Evolutionary conservation across 768 basidiomycete species (phyloP).

Genomic region (Coprinellus micaceus): DNA sequence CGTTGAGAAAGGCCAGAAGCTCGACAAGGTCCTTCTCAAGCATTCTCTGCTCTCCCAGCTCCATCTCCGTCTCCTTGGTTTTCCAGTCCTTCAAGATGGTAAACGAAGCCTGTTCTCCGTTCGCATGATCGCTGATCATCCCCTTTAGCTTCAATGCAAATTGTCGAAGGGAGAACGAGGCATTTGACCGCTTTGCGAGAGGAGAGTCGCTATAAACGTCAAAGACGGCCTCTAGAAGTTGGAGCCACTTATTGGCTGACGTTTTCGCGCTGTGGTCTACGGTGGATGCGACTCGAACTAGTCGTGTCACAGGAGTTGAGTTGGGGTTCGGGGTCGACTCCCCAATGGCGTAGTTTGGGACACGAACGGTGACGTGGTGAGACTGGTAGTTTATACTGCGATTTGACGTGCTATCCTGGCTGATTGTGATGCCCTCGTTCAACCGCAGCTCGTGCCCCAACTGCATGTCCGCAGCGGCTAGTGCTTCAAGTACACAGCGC

Average conservation of each 20-base stretch:
- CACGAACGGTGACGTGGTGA: slow-evolving; percentile 7
- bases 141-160: not conserved
- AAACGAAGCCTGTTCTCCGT: not conserved
- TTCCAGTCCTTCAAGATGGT: not conserved
- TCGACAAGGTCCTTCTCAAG: not conserved
- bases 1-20: slow-evolving; percentile 3
- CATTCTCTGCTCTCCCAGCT: not conserved
- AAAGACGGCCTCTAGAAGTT: not conserved
- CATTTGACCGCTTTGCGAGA: not conserved
- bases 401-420: slow-evolving; percentile 12
- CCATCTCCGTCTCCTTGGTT: not conserved
- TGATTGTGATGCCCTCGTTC: slow-evolving; percentile 6
- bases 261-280: not conserved
- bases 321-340: not conserved
- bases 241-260: not conserved
- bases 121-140: not conserved
- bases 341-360: slow-evolving; percentile 4
- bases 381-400: slow-evolving; percentile 11
- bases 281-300: not conserved
- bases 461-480: not conserved
- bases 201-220: not conserved
- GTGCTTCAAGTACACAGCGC: not conserved
- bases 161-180: not conserved
- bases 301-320: not conserved
- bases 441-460: not conserved